phyloP scores from a whole-genome alignment of 164 flowering plant species.

The Tetracentron sinense region DNA sequence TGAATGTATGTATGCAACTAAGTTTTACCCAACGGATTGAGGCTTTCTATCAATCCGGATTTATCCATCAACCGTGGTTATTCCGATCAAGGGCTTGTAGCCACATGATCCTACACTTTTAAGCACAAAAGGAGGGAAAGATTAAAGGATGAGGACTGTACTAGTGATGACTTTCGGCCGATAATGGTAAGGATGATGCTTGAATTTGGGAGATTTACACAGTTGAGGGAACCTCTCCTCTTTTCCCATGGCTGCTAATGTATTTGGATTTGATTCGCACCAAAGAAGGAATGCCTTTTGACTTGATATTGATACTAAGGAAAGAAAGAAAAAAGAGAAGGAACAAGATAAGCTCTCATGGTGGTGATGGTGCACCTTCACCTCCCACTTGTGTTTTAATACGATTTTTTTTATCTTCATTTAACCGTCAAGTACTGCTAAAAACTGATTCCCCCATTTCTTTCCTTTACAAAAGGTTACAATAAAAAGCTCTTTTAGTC shows the following conservation, averaged over 20 bases:
- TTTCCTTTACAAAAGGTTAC: slow-evolving; percentile 8
- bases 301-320: slow-evolving; percentile 14
- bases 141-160: neutral
- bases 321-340: neutral
- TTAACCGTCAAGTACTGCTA: slow-evolving; percentile 22
- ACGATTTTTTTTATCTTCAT: too few species aligned
- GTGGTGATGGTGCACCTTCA: slow-evolving; percentile 19
- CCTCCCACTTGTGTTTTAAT: slow-evolving; percentile 25
- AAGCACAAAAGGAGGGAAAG: too few species aligned
- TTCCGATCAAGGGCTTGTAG: too few species aligned
- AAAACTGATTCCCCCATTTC: slow-evolving; percentile 27
- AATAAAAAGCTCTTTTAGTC: slow-evolving; percentile 18
- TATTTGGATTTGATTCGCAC: slow-evolving; percentile 29
- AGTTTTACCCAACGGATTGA: too few species aligned
- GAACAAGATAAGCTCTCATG: slow-evolving; percentile 15
- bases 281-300: slow-evolving; percentile 31
- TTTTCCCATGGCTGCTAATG: slow-evolving; percentile 13
- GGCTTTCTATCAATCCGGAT: too few species aligned
- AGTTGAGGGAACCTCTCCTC: neutral
- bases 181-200: slow-evolving; percentile 11
- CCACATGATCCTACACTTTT: too few species aligned
- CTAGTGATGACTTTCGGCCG: slow-evolving; percentile 2
- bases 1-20: too few species aligned
- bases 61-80: too few species aligned
- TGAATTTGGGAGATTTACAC: neutral